Evolutionary conservation across 805 yeast genomes (phyloP), one percentile per base, ranked within the genome.

Genomic region (Candida quercuum): DNA sequence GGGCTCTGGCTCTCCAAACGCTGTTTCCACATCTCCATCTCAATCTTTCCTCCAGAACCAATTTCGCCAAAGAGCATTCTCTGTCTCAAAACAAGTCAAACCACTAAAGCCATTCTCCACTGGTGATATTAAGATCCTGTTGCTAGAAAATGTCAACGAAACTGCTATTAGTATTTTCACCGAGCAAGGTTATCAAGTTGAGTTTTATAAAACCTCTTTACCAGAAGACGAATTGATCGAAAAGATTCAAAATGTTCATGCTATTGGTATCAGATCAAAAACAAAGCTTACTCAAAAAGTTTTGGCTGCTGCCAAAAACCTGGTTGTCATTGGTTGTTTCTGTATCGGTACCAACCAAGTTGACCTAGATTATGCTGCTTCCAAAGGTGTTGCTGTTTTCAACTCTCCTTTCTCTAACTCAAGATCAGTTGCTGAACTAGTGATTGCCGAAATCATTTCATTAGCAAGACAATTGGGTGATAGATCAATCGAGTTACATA

Each of bases 321-420:
- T 93, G 64, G 85, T 85, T 20, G 89, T 78, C 23, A 71, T 93
- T 64, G 99, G 99, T 40, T 93, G 99, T 71, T 93, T 93, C 84
- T 93, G 99, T 74, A 93, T 93, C 52, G 99, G 99, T 57, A 93
- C 98, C 44, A 93, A 93, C 70, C 99, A 93, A 69, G 99, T 93
- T 39, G 94, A 93, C 62, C 73, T 89, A 47, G 86, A 85, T 51
- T 85, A 60, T 54, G 99, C 99, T 40, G 96, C 98, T 47, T 76
- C 81, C 56, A 74, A 76, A 35, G 99, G 99, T 68, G 76, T 91
- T 61, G 89, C 97, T 33, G 99, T 93, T 18, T 93, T 93, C 81
- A 87, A 88, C 74, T 89, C 99, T 24, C 99, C 99, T 36, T 93
- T 93, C 71, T 88, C 97, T 49, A 93, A 93, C 73, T 91, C 98